Conservation (phyloP, 148 eudicot genomes). For the Nepenthes gracilis region DNA sequence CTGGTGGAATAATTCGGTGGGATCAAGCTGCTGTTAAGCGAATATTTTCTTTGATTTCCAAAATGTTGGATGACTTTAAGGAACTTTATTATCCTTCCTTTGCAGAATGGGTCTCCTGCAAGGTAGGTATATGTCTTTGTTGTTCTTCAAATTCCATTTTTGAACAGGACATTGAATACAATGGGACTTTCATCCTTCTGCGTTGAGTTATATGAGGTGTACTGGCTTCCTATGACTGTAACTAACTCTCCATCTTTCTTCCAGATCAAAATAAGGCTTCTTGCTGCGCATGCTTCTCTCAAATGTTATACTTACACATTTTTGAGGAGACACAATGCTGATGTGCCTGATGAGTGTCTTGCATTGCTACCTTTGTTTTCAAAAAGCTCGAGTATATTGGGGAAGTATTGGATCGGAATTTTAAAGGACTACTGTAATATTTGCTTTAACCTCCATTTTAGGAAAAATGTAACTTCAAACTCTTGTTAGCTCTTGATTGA, state of each 20-base stretch:
- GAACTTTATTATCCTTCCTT: constrained; percentile 94
- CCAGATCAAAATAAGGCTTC: constrained; percentile 86
- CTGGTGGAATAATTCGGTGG: constrained; percentile 73
- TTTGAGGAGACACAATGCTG: constrained; percentile 52
- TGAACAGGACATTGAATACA: background rate
- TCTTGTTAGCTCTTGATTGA: constrained; percentile 2
- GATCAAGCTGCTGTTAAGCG: constrained; percentile 87
- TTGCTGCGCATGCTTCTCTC: constrained; percentile 94
- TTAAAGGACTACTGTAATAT: constrained; percentile 71
- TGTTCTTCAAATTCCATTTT: constrained; percentile 1
- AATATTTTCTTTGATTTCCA: constrained; percentile 82
- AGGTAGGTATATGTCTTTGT: constrained; percentile 33
- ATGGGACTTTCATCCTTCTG: constrained; percentile 1
- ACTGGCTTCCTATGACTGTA: background rate
- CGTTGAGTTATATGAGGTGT: constrained; percentile 3
- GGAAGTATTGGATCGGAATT: constrained; percentile 66
- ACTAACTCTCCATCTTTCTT: constrained; percentile 1
- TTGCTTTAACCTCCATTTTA: constrained; percentile 49
- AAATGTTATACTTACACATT: constrained; percentile 86
- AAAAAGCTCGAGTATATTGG: constrained; percentile 62
- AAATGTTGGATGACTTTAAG: constrained; percentile 79
- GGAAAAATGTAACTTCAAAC: constrained; percentile 53
- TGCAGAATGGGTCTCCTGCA: constrained; percentile 99
- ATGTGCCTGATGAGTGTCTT: constrained; percentile 71
- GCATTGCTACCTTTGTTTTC: constrained; percentile 77